Conservation (phyloP, 2,329 filamentous ascomycete species). For the Xylaria sp. region DNA sequence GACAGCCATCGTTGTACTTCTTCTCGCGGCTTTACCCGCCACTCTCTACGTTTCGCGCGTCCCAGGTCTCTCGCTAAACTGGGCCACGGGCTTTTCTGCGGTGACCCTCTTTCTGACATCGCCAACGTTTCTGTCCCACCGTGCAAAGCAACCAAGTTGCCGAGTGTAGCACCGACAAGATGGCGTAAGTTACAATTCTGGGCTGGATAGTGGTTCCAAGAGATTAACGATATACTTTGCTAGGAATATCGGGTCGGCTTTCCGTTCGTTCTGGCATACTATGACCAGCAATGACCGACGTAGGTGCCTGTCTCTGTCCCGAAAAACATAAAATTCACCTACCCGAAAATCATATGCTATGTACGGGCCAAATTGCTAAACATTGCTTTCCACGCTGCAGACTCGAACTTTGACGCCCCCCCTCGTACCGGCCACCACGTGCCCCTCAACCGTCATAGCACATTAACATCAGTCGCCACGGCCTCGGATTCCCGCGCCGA, state of each 20-base stretch:
- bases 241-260: constrained; percentile 60
- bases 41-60: constrained; percentile 5
- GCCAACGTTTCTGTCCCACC: neutral
- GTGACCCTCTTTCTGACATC: neutral
- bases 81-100: neutral
- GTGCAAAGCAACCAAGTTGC: neutral
- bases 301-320: constrained; percentile 37
- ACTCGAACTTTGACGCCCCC: constrained; percentile 88
- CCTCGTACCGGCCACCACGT: constrained; percentile 88
- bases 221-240: constrained; percentile 17
- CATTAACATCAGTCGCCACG: constrained; percentile 82
- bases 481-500: constrained; percentile 85
- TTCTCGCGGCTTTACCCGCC: neutral
- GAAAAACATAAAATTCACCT: neutral
- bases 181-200: constrained; percentile 25
- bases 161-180: constrained; percentile 15
- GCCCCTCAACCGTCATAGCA: constrained; percentile 74
- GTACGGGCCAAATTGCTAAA: constrained; percentile 17
- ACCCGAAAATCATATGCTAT: neutral
- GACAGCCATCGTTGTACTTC: neutral
- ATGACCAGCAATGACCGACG: constrained; percentile 69
- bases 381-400: constrained; percentile 48
- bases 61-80: neutral
- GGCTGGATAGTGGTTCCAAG: constrained; percentile 1
- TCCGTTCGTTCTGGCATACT: constrained; percentile 92